These are phyloP conservation scores for Myxozyma kluyveri DNA, from an alignment of 805 yeast species.

Conservation along the genomic window DNA sequence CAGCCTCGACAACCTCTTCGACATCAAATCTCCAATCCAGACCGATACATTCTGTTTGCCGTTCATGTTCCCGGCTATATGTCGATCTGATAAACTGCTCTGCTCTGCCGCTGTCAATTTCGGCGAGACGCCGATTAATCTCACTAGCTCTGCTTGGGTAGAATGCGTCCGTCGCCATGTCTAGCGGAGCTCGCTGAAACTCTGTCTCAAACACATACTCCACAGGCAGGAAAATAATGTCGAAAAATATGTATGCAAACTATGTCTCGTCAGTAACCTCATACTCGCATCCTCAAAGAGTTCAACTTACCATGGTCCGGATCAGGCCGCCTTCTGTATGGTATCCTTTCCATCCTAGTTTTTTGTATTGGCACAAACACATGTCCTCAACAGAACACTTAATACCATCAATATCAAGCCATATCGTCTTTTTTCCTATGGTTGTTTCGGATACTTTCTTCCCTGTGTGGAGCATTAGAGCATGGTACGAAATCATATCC, in stretches of 20 bases:
- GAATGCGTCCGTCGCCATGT: constrained; percentile 32
- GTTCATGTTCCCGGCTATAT: constrained; percentile 23
- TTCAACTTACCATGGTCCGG: constrained; percentile 30
- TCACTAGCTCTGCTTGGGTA: constrained; percentile 26
- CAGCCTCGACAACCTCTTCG: constrained; percentile 30
- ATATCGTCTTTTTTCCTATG: constrained; percentile 17
- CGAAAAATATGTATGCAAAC: constrained; percentile 38
- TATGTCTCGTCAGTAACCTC: constrained; percentile 14
- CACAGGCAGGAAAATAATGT: constrained; percentile 28
- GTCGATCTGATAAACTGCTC: constrained; percentile 5
- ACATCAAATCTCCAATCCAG: constrained; percentile 36
- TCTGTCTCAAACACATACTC: constrained; percentile 36
- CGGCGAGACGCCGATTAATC: constrained; percentile 32
- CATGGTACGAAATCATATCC: background rate
- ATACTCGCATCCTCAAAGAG: constrained; percentile 15
- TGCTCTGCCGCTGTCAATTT: constrained; percentile 17
- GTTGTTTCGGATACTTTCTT: constrained; percentile 11
- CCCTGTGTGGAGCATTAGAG: background rate
- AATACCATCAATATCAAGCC: constrained; percentile 18
- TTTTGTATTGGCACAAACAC: constrained; percentile 36
- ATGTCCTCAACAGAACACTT: constrained; percentile 37
- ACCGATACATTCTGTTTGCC: constrained; percentile 34
- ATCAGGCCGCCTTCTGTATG: constrained; percentile 40
- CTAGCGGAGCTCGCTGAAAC: constrained; percentile 38
- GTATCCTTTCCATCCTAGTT: constrained; percentile 37